These are phyloP conservation scores for Alternaria postmessia DNA, from an alignment of 2,329 filamentous ascomycete genomes.

Conservation along the genomic window DNA sequence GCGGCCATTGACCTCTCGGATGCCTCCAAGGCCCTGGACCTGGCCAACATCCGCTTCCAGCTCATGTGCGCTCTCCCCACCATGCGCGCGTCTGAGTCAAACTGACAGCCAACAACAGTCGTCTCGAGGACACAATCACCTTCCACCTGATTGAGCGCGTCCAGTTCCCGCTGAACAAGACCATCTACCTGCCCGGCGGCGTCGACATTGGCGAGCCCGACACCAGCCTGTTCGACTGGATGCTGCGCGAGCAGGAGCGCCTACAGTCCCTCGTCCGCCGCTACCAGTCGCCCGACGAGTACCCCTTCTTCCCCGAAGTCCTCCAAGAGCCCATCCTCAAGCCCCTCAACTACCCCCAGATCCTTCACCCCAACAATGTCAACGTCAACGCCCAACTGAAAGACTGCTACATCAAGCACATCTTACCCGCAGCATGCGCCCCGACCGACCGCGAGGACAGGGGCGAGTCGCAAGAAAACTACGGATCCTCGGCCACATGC, in stretches of 20 bases:
- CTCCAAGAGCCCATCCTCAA: conserved; percentile 84
- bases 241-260: conserved; percentile 86
- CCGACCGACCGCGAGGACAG: conserved; percentile 79
- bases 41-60: conserved; percentile 91
- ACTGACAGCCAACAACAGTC: conserved; percentile 63
- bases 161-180: conserved; percentile 92
- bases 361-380: conserved; percentile 87
- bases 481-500: conserved; percentile 88
- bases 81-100: neutral
- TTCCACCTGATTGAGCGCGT: conserved; percentile 96
- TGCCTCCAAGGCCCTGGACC: conserved; percentile 82
- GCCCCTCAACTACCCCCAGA: conserved; percentile 84
- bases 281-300: conserved; percentile 95
- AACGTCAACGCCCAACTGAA: conserved; percentile 91
- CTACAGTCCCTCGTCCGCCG: conserved; percentile 92
- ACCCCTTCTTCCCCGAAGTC: conserved; percentile 90
- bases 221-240: conserved; percentile 92
- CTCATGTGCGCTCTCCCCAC: conserved; percentile 72
- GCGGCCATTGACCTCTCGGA: conserved; percentile 87
- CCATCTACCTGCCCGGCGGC: conserved; percentile 84
- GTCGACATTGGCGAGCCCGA: conserved; percentile 76
- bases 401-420: conserved; percentile 79
- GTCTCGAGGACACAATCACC: conserved; percentile 96
- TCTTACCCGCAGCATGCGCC: conserved; percentile 85
- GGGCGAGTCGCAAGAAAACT: conserved; percentile 90